Conservation (phyloP, 371 early-diverging fungal genomes). For the Actinomucor elegans region DNA sequence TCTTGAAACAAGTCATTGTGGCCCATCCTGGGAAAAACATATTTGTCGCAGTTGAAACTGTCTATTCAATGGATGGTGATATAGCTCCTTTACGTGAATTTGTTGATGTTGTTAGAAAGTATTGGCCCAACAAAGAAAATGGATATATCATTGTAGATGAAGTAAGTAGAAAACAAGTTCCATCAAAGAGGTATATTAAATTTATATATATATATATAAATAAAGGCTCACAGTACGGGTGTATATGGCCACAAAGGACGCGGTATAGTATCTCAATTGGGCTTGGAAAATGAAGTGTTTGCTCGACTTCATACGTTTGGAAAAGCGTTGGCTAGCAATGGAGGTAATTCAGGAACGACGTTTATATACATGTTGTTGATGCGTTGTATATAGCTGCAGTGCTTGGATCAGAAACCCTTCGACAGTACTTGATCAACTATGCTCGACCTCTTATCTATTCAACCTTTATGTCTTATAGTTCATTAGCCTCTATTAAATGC, state of each 20-base stretch:
- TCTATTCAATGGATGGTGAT: conserved; percentile 89
- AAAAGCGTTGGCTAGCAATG: conserved; percentile 80
- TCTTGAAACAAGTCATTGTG: conserved; percentile 14
- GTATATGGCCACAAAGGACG: conserved; percentile 69
- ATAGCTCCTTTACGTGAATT: conserved; percentile 69
- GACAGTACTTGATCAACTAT: conserved; percentile 78
- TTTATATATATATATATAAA: not conserved
- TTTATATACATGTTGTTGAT: not conserved
- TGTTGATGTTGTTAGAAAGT: conserved; percentile 47
- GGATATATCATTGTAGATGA: conserved; percentile 67
- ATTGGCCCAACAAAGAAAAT: conserved; percentile 47
- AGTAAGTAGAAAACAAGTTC: conserved; percentile 35
- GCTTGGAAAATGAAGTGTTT: conserved; percentile 66
- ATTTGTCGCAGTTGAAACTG: conserved; percentile 74
- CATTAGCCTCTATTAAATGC: conserved; percentile 56
- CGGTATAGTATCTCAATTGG: conserved; percentile 66
- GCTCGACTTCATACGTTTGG: conserved; percentile 85
- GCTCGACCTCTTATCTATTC: conserved; percentile 82
- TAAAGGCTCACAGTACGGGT: conserved; percentile 82
- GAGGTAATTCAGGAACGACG: conserved; percentile 48
- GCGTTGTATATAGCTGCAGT: conserved; percentile 59
- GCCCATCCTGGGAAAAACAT: conserved; percentile 43
- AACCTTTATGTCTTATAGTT: conserved; percentile 69
- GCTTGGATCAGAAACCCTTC: conserved; percentile 60
- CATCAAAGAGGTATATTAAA: not conserved